Evolutionary conservation across 2,329 filamentous ascomycete species (phyloP), one percentile per base, ranked within the genome.

Genomic region (Colletotrichum destructivum): DNA sequence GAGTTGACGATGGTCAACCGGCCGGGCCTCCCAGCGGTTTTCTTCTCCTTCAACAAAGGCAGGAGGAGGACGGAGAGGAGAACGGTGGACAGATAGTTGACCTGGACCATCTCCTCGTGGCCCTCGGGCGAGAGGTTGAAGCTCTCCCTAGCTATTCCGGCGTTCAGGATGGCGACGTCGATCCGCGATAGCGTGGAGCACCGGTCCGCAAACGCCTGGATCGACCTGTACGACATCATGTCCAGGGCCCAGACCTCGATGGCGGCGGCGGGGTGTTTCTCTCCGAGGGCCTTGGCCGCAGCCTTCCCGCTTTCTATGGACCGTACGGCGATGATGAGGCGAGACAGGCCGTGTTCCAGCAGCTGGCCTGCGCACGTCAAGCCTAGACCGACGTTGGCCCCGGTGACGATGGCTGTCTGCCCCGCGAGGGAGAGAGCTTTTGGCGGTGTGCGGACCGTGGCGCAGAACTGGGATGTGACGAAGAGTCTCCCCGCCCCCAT

Each of bases 41-140:
- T 68, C 52, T 76, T 77, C 9, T 66, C 52, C 63, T 80, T 81
- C 9, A 83, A 74, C 0, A 76, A 74, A 0, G 82, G 82, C 4
- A 84, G 75, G 2, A 84, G 74, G 0, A 82, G 76, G 1, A 79
- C 74, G 1, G 79, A 81, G 0, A 90, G 78, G 0, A 89, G 77
- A 9, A 86, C 81, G 0, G 86, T 89, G 23, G 81, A 84, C 67
- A 89, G 80, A n/a, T 88, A 87, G 71, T 90, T 89, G 54, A 86
- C 82, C 0, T 86, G 87, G 52, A 89, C 75, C 3, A 80, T 83
- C 40, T 79, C 78, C 73, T 89, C 88, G 0, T 81, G 77, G 4
- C 23, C 26, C 0, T 82, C 84, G 0, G 77, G 75, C 8, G 78
- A 70, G 38, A 76, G 63, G 15, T 73, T 44, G 11, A 70, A 60